Evolutionary conservation across 192 early-diverging fungal genomes (phyloP).

Genomic region (Dimargaris cristalligena): DNA sequence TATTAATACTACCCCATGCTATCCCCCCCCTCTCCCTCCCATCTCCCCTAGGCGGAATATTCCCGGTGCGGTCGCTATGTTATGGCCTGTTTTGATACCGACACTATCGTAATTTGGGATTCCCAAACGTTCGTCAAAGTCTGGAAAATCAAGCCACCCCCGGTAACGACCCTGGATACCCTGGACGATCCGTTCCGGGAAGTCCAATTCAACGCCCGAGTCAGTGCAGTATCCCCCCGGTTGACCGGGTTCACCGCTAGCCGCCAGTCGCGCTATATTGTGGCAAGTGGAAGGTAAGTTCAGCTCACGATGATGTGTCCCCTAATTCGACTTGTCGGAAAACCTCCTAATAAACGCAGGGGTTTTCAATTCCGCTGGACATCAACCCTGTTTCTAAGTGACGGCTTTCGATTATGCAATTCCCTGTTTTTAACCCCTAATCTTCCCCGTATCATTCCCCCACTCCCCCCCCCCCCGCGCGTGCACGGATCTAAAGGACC

Average conservation of each 20-base stretch:
- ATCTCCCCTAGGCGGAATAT: background rate
- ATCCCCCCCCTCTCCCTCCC: too few relatives aligned
- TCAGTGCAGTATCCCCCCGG: background rate
- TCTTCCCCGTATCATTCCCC: too few relatives aligned
- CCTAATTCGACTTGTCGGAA: background rate
- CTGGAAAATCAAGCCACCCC: conserved; percentile 5
- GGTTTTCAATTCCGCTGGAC: background rate
- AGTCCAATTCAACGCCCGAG: background rate
- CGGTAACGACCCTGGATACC: background rate
- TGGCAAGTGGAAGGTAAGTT: background rate
- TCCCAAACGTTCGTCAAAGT: conserved; percentile 4
- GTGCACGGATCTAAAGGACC: too few relatives aligned
- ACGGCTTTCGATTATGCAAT: too few relatives aligned
- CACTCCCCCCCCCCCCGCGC: too few relatives aligned
- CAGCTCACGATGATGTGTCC: background rate
- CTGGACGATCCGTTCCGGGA: background rate
- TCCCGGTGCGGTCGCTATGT: background rate
- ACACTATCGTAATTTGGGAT: conserved; percentile 7
- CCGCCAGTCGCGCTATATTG: background rate
- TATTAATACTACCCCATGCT: background rate
- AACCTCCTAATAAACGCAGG: background rate
- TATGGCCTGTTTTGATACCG: conserved; percentile 5
- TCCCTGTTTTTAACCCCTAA: too few relatives aligned
- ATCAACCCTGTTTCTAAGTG: too few relatives aligned
- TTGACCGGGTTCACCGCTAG: background rate